Evolutionary conservation across 306 rosid species (phyloP), one percentile per base, ranked within the genome.

Genomic region (Albizia julibrissin): DNA sequence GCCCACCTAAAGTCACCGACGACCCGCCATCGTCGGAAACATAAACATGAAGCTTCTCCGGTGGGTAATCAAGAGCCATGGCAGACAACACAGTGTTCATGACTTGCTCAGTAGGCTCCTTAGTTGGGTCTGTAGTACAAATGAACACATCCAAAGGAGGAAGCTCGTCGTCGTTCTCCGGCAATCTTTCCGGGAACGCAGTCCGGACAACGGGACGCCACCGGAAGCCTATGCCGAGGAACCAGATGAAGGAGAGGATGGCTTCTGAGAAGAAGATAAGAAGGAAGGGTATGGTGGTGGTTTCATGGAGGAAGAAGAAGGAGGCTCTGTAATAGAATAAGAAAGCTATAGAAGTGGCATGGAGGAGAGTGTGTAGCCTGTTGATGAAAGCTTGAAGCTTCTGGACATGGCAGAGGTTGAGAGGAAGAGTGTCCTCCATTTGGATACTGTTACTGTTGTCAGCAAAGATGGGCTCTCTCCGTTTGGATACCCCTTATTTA

Each of bases 11-110:
- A 18, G 92, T 92, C 22, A 85, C 13, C 4, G 80, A 76, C 19
- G 94, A 92, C 11, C 90, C 90, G 0, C 94, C 91, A 29, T 92
- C 97, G 40, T 94, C 95, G 0, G 97, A 94, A 7, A 94, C 82
- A 80, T 92, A 92, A 73, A 92, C 89, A 15, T 87, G 85, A 33
- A 94, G 89, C 84, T 89, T 94, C 76, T 92, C 81, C 9, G 81
- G 79, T 3, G 95, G 97, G 77, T 92, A 94, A 72, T 91, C 94
- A 40, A 94, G 79, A 21, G 93, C 87, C 90, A 94, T 85, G 79
- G 89, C 89, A 2, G 98, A 92, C 39, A 94, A 15, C 11, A 92
- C 91, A 16, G 89, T 91, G 79, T 92, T 92, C 96, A 92, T 90
- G 66, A 92, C 97, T 19, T 76, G 86, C 72, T 80, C 74, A 56